Evolutionary conservation across 1,284 basidiomycete genomes (phyloP).

Genomic region (Ganoderma leucocontextum): DNA sequence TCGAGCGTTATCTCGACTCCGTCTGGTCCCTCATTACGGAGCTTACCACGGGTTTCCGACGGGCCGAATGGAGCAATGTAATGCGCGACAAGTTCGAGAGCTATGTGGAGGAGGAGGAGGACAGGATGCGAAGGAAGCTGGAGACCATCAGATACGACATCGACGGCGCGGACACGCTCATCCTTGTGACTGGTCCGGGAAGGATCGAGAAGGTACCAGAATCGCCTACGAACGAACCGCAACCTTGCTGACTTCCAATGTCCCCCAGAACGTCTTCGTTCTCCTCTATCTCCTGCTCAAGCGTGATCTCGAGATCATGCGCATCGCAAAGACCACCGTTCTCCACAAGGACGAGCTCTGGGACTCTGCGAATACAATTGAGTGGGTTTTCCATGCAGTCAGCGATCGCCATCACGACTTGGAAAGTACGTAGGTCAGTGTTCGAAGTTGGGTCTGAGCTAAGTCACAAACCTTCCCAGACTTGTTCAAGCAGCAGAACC

Average conservation of each 20-base stretch:
- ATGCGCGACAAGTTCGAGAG: slow-evolving; percentile 26
- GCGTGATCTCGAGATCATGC: slow-evolving; percentile 37
- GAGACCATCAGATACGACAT: slow-evolving; percentile 36
- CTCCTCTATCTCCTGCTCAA: slow-evolving; percentile 38
- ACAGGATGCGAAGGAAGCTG: slow-evolving; percentile 32
- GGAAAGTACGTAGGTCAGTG: not conserved
- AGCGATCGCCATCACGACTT: slow-evolving; percentile 7
- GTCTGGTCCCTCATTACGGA: slow-evolving; percentile 20
- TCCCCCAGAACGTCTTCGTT: slow-evolving; percentile 34
- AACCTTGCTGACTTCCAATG: not conserved
- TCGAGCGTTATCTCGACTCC: slow-evolving; percentile 27
- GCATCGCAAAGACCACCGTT: slow-evolving; percentile 26
- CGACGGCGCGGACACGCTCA: slow-evolving; percentile 37
- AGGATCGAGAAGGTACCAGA: slow-evolving; percentile 34
- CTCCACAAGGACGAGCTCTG: slow-evolving; percentile 32
- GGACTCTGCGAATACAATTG: slow-evolving; percentile 20
- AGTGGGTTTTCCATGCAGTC: slow-evolving; percentile 18
- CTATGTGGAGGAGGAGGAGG: slow-evolving; percentile 34
- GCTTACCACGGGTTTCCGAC: slow-evolving; percentile 20
- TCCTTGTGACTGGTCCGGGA: slow-evolving; percentile 34
- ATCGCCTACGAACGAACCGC: not conserved
- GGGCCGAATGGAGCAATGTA: slow-evolving; percentile 4
- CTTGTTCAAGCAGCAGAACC: slow-evolving; percentile 35
- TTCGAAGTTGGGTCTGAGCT: not conserved
- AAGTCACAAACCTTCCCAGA: slow-evolving; percentile 15